These are phyloP conservation scores for Cryptosporidium sp. DNA, from an alignment of 169 alveolate genomes.

Conservation along the genomic window DNA sequence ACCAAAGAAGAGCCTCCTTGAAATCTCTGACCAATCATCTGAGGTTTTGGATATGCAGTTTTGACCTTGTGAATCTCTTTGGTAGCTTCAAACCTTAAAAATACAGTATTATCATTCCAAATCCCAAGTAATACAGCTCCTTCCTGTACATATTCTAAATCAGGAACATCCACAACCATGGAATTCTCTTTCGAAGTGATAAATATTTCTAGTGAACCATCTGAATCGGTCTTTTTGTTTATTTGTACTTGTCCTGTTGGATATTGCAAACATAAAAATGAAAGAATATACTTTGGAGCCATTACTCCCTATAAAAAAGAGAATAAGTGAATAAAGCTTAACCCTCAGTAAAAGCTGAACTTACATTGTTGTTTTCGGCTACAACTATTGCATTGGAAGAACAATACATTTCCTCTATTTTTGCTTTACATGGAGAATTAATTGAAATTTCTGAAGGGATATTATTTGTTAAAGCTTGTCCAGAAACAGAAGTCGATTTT, in stretches of 20 bases:
- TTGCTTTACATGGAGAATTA: constrained; percentile 35
- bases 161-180: constrained; percentile 23
- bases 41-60: constrained; percentile 18
- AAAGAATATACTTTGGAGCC: constrained; percentile 60
- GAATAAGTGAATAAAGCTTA: not conserved
- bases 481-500: not conserved
- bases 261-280: constrained; percentile 34
- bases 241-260: not conserved
- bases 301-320: constrained; percentile 26
- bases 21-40: constrained; percentile 40
- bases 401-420: constrained; percentile 17
- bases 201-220: not conserved
- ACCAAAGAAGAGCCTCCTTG: constrained; percentile 5
- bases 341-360: constrained; percentile 7
- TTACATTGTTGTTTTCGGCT: constrained; percentile 43
- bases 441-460: not conserved
- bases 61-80: not conserved
- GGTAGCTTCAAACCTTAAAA: constrained; percentile 35
- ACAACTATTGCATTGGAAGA: constrained; percentile 1
- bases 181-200: constrained; percentile 4
- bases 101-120: constrained; percentile 18
- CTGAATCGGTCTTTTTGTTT: not conserved
- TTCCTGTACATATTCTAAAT: constrained; percentile 15
- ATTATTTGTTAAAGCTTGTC: not conserved
- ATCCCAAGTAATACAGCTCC: constrained; percentile 30